Conservation (phyloP, 2,329 filamentous ascomycete genomes). For the Nemania sp. region DNA sequence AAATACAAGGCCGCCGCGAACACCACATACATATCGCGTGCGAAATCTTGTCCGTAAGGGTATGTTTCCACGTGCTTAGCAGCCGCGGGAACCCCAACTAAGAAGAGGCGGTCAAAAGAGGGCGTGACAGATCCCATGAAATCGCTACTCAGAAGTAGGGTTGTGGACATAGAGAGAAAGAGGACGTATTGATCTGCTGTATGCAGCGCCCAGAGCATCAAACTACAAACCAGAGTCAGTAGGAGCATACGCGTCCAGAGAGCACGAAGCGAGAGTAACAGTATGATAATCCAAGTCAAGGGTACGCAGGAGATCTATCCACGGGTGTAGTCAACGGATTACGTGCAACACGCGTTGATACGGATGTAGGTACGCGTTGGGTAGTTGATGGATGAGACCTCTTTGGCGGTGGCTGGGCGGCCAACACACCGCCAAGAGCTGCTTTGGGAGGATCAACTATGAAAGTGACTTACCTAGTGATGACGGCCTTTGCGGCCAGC, state of each 20-base stretch:
- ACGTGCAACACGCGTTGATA: too few relatives aligned
- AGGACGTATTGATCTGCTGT: neutral
- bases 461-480: too few relatives aligned
- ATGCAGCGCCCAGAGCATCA: conserved; percentile 15
- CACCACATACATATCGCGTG: conserved; percentile 2
- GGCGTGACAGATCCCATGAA: neutral
- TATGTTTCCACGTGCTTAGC: neutral
- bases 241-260: neutral
- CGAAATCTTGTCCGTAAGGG: neutral
- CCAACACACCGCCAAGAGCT: too few relatives aligned
- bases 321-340: too few relatives aligned
- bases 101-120: conserved; percentile 1
- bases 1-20: neutral
- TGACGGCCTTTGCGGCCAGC: too few relatives aligned
- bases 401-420: too few relatives aligned
- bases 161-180: neutral
- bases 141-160: conserved; percentile 1
- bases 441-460: too few relatives aligned
- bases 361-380: too few relatives aligned
- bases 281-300: too few relatives aligned
- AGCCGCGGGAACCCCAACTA: neutral
- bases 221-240: conserved; percentile 5
- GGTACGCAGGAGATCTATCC: too few relatives aligned
- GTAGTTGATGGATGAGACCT: too few relatives aligned
- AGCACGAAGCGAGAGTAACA: too few relatives aligned